Evolutionary conservation across 2,329 filamentous ascomycete genomes (phyloP).

Genomic region (Cladophialophora exuberans): DNA sequence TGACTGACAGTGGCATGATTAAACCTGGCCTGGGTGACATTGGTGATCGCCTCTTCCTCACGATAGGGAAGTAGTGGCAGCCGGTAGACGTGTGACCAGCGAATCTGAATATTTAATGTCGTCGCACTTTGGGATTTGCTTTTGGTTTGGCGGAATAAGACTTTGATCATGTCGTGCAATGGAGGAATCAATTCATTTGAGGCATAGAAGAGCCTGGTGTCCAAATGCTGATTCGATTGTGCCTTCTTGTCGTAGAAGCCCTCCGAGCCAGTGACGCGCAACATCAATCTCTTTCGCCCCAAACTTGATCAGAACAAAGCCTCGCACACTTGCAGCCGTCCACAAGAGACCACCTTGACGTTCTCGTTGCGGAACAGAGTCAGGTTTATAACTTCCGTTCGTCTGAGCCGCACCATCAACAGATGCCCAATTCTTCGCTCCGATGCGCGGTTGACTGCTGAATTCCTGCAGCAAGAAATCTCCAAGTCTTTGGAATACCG

Average conservation of each 20-base stretch:
- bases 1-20: conserved; percentile 84
- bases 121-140: background rate
- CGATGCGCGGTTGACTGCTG: conserved; percentile 75
- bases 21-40: conserved; percentile 88
- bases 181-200: conserved; percentile 51
- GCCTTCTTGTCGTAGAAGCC: conserved; percentile 74
- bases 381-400: conserved; percentile 28
- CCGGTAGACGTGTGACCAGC: background rate
- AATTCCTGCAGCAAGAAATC: conserved; percentile 82
- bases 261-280: conserved; percentile 76
- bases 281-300: conserved; percentile 80
- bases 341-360: conserved; percentile 67
- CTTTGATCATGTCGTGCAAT: background rate
- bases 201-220: conserved; percentile 76
- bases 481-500: conserved; percentile 66
- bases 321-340: conserved; percentile 78
- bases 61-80: conserved; percentile 71
- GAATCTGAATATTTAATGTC: too few relatives aligned
- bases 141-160: background rate
- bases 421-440: conserved; percentile 72
- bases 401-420: conserved; percentile 32
- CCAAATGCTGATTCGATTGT: conserved; percentile 74
- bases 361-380: conserved; percentile 54
- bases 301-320: conserved; percentile 90
- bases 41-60: conserved; percentile 86